Evolutionary conservation across 768 basidiomycete species (phyloP).

Genomic region (Sarcomyxa edulis): DNA sequence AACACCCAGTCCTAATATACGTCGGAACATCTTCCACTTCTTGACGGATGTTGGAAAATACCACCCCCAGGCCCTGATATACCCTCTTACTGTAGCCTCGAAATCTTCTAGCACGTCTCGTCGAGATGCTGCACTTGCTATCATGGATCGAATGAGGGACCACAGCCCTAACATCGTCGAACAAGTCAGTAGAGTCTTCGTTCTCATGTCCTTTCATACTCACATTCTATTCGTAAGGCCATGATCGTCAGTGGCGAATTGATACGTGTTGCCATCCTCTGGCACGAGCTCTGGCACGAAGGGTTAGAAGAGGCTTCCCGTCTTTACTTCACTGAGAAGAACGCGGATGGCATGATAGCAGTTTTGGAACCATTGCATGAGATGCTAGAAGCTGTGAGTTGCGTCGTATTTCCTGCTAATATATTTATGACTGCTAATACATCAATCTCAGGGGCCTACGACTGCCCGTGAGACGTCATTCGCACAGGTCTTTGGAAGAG

Average conservation of each 20-base stretch:
- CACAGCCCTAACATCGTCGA: conserved; percentile 85
- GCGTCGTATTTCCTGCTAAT: conserved; percentile 14
- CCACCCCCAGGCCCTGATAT: conserved; percentile 96
- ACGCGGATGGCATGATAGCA: conserved; percentile 95
- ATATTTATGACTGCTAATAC: conserved; percentile 2
- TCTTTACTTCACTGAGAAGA: conserved; percentile 94
- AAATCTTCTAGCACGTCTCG: conserved; percentile 87
- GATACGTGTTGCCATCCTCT: conserved; percentile 94
- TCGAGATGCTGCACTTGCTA: conserved; percentile 73
- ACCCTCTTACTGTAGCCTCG: conserved; percentile 92
- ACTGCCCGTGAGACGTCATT: conserved; percentile 95
- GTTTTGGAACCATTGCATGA: conserved; percentile 90
- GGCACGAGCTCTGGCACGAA: conserved; percentile 99
- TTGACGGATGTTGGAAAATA: conserved; percentile 91
- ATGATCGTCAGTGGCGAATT: conserved; percentile 88
- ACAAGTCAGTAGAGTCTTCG: conserved; percentile 46
- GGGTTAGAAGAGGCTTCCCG: conserved; percentile 96
- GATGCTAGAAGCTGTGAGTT: conserved; percentile 79
- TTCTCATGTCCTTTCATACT: conserved; percentile 1
- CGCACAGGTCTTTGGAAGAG: conserved; percentile 87
- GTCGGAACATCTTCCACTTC: conserved; percentile 83
- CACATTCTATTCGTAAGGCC: conserved; percentile 49
- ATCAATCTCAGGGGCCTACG: conserved; percentile 67
- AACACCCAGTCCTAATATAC: conserved; percentile 83
- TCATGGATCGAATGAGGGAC: conserved; percentile 92